phyloP scores from a whole-genome alignment of 2,329 filamentous ascomycete genomes.

The Neonectria ditissima region DNA sequence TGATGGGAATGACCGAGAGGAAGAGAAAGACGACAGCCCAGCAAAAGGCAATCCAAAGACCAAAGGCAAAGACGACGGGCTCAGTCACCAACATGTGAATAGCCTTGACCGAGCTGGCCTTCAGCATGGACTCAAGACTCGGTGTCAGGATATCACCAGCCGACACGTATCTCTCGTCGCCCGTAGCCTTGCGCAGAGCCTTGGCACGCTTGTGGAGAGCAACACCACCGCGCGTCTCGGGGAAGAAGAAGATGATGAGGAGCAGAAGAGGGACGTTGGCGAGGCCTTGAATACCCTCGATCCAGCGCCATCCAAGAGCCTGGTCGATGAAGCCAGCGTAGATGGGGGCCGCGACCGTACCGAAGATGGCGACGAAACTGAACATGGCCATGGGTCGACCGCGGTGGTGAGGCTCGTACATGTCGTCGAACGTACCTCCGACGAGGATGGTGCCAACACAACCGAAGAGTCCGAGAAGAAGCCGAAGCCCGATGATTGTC shows the following conservation, averaged over 20 bases:
- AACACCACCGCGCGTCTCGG: slow-evolving; percentile 37
- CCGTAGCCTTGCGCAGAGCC: slow-evolving; percentile 37
- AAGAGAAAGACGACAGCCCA: slow-evolving; percentile 42
- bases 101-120: slow-evolving; percentile 39
- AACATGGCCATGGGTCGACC: slow-evolving; percentile 43
- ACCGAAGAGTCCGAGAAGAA: slow-evolving; percentile 38
- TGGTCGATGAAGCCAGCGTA: slow-evolving; percentile 40
- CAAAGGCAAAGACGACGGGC: slow-evolving; percentile 41
- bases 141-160: slow-evolving; percentile 38
- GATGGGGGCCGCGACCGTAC: slow-evolving; percentile 37
- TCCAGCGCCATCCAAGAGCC: slow-evolving; percentile 39
- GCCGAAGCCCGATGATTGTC: slow-evolving; percentile 38
- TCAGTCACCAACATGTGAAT: slow-evolving; percentile 41
- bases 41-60: slow-evolving; percentile 42
- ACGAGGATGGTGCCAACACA: slow-evolving; percentile 41
- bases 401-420: slow-evolving; percentile 40
- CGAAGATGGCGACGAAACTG: slow-evolving; percentile 40
- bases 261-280: slow-evolving; percentile 36
- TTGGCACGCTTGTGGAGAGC: slow-evolving; percentile 38
- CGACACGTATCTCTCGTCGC: slow-evolving; percentile 37
- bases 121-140: slow-evolving; percentile 38
- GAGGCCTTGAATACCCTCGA: slow-evolving; percentile 38
- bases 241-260: slow-evolving; percentile 37
- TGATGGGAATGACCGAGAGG: slow-evolving; percentile 39
- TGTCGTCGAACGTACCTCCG: slow-evolving; percentile 40